Percentiles rank a stretch among this genome's conserved stretches.
These are phyloP conservation scores for Blumeria graminis DNA, from an alignment of 2,329 filamentous ascomycete genomes.

Conservation along the genomic window DNA sequence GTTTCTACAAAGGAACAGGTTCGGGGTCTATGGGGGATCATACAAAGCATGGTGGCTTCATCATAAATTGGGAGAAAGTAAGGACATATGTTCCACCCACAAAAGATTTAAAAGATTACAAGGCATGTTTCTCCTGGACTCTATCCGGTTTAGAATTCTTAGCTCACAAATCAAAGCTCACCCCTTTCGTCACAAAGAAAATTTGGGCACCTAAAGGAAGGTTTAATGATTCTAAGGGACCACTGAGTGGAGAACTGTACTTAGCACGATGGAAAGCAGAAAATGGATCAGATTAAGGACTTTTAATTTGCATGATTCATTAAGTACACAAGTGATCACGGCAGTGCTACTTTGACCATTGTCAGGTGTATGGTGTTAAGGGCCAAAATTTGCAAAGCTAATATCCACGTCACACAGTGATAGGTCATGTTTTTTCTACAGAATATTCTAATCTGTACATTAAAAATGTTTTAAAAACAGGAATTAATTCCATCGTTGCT, in stretches of 20 bases:
- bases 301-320: background rate
- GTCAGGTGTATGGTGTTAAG: no score
- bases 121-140: constrained; percentile 26
- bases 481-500: no score
- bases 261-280: constrained; percentile 41
- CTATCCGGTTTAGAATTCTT: background rate
- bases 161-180: constrained; percentile 29
- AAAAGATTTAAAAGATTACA: constrained; percentile 39
- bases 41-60: constrained; percentile 62
- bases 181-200: constrained; percentile 48
- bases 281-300: constrained; percentile 26
- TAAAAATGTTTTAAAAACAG: no score
- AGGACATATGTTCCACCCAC: constrained; percentile 66
- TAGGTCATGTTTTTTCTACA: no score
- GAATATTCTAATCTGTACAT: no score
- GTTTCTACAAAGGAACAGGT: constrained; percentile 92
- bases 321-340: no score
- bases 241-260: constrained; percentile 36
- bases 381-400: no score
- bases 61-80: constrained; percentile 68
- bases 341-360: no score
- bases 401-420: no score
- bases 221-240: constrained; percentile 30
- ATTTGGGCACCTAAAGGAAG: constrained; percentile 28
- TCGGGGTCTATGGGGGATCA: constrained; percentile 71